A percentile compares a stretch with the other conserved stretches of the same genome.
Evolutionary conservation across 1,284 basidiomycete genomes (phyloP).

Genomic region (Gymnopus androsaceus): DNA sequence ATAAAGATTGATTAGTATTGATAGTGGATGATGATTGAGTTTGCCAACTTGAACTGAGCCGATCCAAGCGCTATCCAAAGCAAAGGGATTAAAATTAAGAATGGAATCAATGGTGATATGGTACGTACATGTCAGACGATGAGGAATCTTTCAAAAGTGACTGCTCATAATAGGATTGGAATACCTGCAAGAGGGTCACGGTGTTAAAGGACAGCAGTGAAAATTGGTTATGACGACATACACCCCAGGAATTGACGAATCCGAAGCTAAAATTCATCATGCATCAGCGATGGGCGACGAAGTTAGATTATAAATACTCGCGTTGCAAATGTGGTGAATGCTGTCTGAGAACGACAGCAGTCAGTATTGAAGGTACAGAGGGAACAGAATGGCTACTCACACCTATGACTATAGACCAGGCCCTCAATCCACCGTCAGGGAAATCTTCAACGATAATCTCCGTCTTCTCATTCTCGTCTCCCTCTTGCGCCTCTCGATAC

Average conservation of each 20-base stretch:
- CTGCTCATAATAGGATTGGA: conserved; percentile 37
- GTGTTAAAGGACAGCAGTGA: neutral
- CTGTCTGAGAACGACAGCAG: conserved; percentile 1
- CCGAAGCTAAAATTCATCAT: conserved; percentile 14
- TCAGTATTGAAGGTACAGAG: conserved; percentile 7
- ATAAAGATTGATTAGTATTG: conserved; percentile 25
- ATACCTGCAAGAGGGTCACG: conserved; percentile 19
- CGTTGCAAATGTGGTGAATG: conserved; percentile 13
- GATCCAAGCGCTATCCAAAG: conserved; percentile 55
- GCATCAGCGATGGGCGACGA: neutral
- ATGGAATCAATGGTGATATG: neutral
- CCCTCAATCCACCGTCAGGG: conserved; percentile 54
- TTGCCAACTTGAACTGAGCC: conserved; percentile 35
- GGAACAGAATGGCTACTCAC: no score
- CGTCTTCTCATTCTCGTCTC: neutral
- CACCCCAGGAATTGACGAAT: conserved; percentile 22
- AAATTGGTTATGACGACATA: neutral
- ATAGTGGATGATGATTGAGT: neutral
- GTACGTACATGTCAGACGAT: conserved; percentile 45
- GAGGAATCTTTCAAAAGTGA: conserved; percentile 28
- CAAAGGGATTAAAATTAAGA: neutral
- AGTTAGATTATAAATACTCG: neutral
- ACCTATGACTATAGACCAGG: conserved; percentile 53
- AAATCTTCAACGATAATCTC: conserved; percentile 24
- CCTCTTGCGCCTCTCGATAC: neutral